Evolutionary conservation across 257 asterid species (phyloP).

Genomic region (Gynochthodes officinalis): DNA sequence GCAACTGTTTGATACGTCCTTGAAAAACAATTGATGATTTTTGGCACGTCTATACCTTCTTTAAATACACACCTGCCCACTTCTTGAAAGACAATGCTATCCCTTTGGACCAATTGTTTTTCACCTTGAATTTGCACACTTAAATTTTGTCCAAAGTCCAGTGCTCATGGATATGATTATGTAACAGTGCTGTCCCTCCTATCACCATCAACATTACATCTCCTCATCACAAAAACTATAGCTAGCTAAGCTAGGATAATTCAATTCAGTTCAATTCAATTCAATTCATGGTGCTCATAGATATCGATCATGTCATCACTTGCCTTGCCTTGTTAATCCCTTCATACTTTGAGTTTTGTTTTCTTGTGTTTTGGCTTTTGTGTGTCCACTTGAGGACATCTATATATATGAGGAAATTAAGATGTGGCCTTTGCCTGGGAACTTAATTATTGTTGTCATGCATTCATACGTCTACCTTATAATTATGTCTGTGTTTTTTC

Average conservation of each 20-base stretch:
- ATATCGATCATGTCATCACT: too few relatives aligned
- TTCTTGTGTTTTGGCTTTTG: conserved; percentile 19
- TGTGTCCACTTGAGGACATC: conserved; percentile 54
- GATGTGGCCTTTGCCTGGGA: conserved; percentile 29
- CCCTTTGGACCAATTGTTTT: conserved; percentile 26
- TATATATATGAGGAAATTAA: conserved; percentile 39
- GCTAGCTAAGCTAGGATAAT: too few relatives aligned
- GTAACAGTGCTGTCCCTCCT: conserved; percentile 4
- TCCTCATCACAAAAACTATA: too few relatives aligned
- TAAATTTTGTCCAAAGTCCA: not conserved
- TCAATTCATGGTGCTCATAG: conserved; percentile 1
- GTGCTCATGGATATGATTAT: conserved; percentile 7
- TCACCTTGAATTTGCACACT: conserved; percentile 17
- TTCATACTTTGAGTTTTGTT: not conserved
- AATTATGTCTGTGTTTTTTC: conserved; percentile 66
- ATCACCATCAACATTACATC: not conserved
- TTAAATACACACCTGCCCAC: conserved; percentile 38
- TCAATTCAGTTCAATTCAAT: too few relatives aligned
- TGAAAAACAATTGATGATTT: conserved; percentile 50
- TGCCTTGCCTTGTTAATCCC: not conserved
- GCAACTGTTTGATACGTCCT: conserved; percentile 18
- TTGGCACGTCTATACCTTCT: conserved; percentile 59
- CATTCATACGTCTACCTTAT: conserved; percentile 57
- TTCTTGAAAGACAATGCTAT: conserved; percentile 27
- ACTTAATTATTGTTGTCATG: conserved; percentile 74